Conservation (phyloP, 2,329 filamentous ascomycete genomes). For the Penicillium sp. region DNA sequence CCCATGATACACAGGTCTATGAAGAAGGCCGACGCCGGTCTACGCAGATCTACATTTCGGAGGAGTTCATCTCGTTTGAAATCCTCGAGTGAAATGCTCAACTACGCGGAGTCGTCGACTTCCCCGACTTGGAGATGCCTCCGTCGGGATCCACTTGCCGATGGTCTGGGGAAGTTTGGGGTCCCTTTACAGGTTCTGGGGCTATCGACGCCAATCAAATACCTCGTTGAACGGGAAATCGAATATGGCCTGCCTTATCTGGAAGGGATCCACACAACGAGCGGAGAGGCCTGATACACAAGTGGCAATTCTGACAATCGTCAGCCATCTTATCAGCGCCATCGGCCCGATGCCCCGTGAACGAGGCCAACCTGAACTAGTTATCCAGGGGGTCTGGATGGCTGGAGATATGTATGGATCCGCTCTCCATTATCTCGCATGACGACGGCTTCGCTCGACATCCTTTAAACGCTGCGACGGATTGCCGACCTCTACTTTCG, state of each 20-base stretch:
- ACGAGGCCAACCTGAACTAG: constrained; percentile 3
- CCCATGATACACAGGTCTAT: constrained; percentile 8
- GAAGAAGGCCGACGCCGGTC: not conserved
- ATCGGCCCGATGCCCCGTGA: constrained; percentile 15
- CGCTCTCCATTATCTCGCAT: constrained; percentile 6
- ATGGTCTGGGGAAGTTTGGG: constrained; percentile 21
- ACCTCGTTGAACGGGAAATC: not conserved
- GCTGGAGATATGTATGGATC: constrained; percentile 1
- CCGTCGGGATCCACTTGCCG: constrained; percentile 27
- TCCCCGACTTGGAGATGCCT: not conserved
- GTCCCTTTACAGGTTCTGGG: not conserved
- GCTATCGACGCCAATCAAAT: not conserved
- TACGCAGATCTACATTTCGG: not conserved
- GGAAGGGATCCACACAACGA: not conserved
- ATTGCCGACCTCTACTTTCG: not conserved
- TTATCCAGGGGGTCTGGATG: not conserved
- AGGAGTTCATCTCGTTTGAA: no score
- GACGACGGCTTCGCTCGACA: not conserved
- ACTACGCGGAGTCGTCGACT: not conserved
- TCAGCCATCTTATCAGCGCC: constrained; percentile 10
- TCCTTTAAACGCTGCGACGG: not conserved
- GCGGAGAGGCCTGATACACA: not conserved
- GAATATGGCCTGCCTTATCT: not conserved
- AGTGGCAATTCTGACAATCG: constrained; percentile 5
- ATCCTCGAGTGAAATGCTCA: not conserved